These are phyloP conservation scores for Eucalyptus erythrocorys DNA, from an alignment of 345 rosid species.

Conservation along the genomic window DNA sequence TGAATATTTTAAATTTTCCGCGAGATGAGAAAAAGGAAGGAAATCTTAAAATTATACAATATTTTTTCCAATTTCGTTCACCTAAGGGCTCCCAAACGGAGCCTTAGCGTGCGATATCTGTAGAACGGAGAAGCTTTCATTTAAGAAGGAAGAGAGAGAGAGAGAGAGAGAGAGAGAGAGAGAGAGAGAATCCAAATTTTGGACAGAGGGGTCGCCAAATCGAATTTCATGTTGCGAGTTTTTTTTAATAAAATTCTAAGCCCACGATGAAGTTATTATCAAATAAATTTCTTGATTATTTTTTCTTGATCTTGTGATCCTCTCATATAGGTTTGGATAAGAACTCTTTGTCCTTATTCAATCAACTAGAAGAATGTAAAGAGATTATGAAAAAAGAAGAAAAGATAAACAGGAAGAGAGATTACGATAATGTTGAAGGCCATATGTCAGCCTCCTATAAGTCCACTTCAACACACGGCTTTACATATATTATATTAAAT, in stretches of 20 bases:
- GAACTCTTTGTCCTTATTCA: too few species aligned
- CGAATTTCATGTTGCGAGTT: not conserved
- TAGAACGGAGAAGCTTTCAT: not conserved
- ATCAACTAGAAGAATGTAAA: too few species aligned
- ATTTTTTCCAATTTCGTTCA: not conserved
- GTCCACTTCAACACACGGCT: not conserved
- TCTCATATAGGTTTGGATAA: too few species aligned
- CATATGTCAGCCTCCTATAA: not conserved
- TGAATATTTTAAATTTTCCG: too few species aligned
- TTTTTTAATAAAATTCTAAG: not conserved
- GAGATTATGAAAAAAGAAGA: too few species aligned
- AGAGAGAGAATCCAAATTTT: not conserved
- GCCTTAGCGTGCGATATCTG: not conserved
- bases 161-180: not conserved
- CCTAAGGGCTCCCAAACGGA: not conserved
- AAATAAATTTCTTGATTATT: not conserved
- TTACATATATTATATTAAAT: not conserved
- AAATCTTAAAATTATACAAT: too few species aligned
- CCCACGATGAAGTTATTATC: not conserved
- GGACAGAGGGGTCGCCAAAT: not conserved
- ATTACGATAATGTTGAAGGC: not conserved
- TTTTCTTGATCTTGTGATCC: not conserved
- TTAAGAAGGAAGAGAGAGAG: not conserved
- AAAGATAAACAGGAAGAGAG: too few species aligned
- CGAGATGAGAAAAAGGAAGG: too few species aligned